Conservation (phyloP, 2,329 filamentous ascomycete species). For the Penicillium sclerotigenum region DNA sequence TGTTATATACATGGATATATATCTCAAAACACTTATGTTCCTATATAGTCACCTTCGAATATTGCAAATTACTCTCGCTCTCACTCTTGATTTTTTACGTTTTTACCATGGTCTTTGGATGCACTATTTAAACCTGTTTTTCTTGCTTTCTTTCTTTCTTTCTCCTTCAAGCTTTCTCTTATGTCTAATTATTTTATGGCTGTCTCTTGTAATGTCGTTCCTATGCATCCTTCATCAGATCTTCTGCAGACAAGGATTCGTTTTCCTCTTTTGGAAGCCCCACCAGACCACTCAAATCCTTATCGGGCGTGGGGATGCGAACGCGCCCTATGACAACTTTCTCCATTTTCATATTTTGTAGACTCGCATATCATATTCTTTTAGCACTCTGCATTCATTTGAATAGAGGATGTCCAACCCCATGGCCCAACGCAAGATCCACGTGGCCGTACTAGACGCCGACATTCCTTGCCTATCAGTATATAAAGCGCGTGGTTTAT, state of each 20-base stretch:
- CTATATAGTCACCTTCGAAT: background rate
- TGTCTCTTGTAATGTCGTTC: background rate
- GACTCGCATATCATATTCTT: background rate
- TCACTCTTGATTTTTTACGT: too few species aligned
- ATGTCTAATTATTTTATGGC: background rate
- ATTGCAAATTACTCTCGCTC: background rate
- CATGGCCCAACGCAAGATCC: conserved; percentile 25
- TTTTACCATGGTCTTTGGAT: background rate
- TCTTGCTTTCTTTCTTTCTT: background rate
- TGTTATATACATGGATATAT: background rate
- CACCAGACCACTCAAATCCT: conserved; percentile 20
- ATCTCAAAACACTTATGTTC: background rate
- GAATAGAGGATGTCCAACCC: background rate
- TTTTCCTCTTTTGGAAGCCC: conserved; percentile 18
- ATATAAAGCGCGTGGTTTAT: conserved; percentile 34
- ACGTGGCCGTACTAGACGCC: conserved; percentile 38
- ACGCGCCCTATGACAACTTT: background rate
- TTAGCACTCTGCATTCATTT: background rate
- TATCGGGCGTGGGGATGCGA: conserved; percentile 22
- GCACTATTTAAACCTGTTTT: background rate
- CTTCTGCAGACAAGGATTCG: conserved; percentile 13
- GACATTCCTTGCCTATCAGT: conserved; percentile 35
- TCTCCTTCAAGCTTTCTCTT: background rate
- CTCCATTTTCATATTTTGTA: background rate
- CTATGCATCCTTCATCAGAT: background rate